phyloP scores from a whole-genome alignment of 805 yeast species.

The Candida chauliodis region DNA sequence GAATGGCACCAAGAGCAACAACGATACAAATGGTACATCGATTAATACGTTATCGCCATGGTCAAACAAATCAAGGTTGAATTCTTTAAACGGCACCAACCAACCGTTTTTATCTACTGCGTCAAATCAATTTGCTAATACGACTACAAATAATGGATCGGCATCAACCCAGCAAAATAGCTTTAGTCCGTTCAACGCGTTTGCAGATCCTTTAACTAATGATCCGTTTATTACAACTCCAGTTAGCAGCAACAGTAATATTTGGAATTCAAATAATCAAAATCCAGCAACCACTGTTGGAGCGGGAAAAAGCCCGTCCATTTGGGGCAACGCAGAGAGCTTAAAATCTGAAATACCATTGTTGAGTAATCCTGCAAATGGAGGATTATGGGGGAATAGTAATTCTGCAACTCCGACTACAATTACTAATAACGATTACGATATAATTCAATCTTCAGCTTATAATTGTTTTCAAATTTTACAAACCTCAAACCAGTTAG shows the following conservation, averaged over 20 bases:
- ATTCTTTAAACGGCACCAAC: slow-evolving; percentile 7
- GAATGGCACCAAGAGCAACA: slow-evolving; percentile 1
- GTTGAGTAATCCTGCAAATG: slow-evolving; percentile 7
- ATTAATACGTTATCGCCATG: slow-evolving; percentile 9
- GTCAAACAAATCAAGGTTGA: slow-evolving; percentile 12
- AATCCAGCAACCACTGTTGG: slow-evolving; percentile 10
- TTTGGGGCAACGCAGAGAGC: slow-evolving; percentile 24
- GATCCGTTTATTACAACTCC: slow-evolving; percentile 6
- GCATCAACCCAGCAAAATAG: slow-evolving; percentile 1
- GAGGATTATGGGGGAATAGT: neutral
- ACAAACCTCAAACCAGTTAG: slow-evolving; percentile 32
- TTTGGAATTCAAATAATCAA: slow-evolving; percentile 10
- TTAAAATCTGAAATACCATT: slow-evolving; percentile 7
- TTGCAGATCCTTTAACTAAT: slow-evolving; percentile 6
- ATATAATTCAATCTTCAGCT: slow-evolving; percentile 41
- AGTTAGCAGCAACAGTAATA: slow-evolving; percentile 8
- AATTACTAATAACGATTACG: slow-evolving; percentile 19
- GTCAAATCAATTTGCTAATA: neutral
- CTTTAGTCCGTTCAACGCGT: slow-evolving; percentile 18
- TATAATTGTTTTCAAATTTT: slow-evolving; percentile 36
- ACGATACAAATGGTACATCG: slow-evolving; percentile 3
- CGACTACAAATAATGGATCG: neutral
- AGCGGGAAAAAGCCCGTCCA: slow-evolving; percentile 22
- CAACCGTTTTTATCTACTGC: slow-evolving; percentile 8
- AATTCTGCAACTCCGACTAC: slow-evolving; percentile 12